Base-by-base conservation (phyloP, 2,329 filamentous ascomycete genomes). In the Cercospora canescens region DNA sequence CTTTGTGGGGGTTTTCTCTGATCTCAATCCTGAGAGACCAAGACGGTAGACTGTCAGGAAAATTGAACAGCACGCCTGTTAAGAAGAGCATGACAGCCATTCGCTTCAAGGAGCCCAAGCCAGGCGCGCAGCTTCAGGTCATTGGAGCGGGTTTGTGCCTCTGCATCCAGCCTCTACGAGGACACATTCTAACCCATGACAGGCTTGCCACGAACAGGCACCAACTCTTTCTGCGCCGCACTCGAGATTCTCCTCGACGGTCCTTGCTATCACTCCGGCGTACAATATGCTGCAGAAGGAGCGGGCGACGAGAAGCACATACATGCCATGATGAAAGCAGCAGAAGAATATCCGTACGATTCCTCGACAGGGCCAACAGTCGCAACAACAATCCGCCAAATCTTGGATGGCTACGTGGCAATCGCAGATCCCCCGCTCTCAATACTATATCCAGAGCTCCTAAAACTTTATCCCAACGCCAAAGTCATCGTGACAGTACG, bases 401-500 rank as follows among this genome's bases (percentile, higher is more conserved):
- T 77, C 2, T 68, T 77, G 0, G 73, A 75, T 30, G 64, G 73
- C 32, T 74, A 71, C 41, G 72, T 72, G 14, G 77, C 71, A 2
- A 70, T 76, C 1, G 72, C 74, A 24, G 79, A 80, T 45, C 64
- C 76, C 26, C 76, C 78, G 0, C 71, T 72, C 5, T 67, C 65
- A 2, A 65, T 72, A 8, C 79, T 81, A 58, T 74, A 71, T 1
- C 70, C 71, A 30, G 79, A 81, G 54, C 67, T 81, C 7, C 67
- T 76, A 18, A 55, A 69, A 9, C 71, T 76, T 0, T 80, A 79
- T 58, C 79, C 79, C 0, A 68, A 75, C 0, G 79, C 78, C 6
- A 78, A 79, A 59, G 72, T 79, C 55, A 75, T 79, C 24, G 66
- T 77, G 21, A 75, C 70, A 5, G 66, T 66, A 7, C 70, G 78